Percentiles rank a stretch among this genome's conserved stretches.
phyloP scores from a whole-genome alignment of 2,329 filamentous ascomycete genomes.

The Zasmidium citrigriseum region DNA sequence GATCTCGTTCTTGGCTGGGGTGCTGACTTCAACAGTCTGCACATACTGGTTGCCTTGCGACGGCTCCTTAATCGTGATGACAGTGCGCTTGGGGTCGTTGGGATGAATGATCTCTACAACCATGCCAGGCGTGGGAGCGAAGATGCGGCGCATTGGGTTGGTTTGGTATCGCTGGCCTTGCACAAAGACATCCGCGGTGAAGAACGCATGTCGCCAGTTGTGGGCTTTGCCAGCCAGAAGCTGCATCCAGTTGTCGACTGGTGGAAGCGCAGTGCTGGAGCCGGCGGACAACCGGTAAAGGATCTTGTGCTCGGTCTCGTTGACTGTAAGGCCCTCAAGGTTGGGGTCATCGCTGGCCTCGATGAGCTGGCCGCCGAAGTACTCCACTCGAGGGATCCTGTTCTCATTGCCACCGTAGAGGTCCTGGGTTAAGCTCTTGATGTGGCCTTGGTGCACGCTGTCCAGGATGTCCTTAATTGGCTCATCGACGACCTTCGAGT shows the following conservation, averaged over 20 bases:
- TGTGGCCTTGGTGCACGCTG: slow-evolving; percentile 85
- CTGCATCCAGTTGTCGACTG: slow-evolving; percentile 80
- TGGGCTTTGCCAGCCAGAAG: slow-evolving; percentile 82
- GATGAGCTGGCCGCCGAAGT: slow-evolving; percentile 87
- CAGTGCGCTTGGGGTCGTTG: slow-evolving; percentile 78
- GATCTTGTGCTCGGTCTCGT: slow-evolving; percentile 75
- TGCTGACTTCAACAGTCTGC: slow-evolving; percentile 83
- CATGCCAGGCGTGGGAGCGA: slow-evolving; percentile 81
- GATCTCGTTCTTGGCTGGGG: slow-evolving; percentile 76
- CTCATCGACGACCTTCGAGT: slow-evolving; percentile 86
- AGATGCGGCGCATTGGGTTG: slow-evolving; percentile 90
- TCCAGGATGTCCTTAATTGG: slow-evolving; percentile 94
- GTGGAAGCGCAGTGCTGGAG: slow-evolving; percentile 72
- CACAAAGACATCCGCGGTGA: slow-evolving; percentile 89
- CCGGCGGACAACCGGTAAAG: slow-evolving; percentile 81
- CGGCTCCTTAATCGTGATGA: slow-evolving; percentile 85
- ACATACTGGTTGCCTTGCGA: slow-evolving; percentile 82
- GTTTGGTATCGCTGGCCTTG: slow-evolving; percentile 97
- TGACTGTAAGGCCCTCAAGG: slow-evolving; percentile 81
- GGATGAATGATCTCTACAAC: slow-evolving; percentile 85
- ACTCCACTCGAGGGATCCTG: slow-evolving; percentile 82
- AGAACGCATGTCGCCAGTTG: slow-evolving; percentile 93
- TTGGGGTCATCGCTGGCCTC: slow-evolving; percentile 72
- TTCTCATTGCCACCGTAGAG: slow-evolving; percentile 73
- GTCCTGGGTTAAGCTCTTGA: slow-evolving; percentile 75